Conservation (phyloP, 2,329 filamentous ascomycete genomes). For the Colletotrichum destructivum region DNA sequence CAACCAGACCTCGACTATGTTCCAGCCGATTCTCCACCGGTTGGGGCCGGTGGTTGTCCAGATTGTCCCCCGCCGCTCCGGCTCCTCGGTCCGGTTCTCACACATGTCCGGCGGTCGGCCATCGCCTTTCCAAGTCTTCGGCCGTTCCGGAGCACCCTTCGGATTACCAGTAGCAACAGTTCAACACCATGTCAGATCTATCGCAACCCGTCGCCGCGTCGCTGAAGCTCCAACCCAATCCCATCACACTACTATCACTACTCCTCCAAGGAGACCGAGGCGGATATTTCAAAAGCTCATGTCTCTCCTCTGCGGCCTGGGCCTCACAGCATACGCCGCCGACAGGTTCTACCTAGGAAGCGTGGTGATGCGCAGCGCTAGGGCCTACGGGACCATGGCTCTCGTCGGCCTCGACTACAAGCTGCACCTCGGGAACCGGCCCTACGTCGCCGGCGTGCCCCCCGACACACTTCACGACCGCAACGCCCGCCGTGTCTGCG, state of each 20-base stretch:
- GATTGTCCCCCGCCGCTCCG: neutral
- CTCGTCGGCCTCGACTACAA: slow-evolving; percentile 77
- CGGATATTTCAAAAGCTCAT: slow-evolving; percentile 13
- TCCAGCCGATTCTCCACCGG: slow-evolving; percentile 19
- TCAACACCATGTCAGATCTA: slow-evolving; percentile 1
- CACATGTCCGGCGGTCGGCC: neutral
- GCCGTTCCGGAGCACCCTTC: neutral
- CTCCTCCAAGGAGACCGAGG: neutral
- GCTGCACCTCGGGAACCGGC: slow-evolving; percentile 76
- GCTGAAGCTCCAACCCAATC: neutral
- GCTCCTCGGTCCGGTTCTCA: neutral
- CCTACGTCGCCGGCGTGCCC: slow-evolving; percentile 17
- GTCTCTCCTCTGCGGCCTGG: slow-evolving; percentile 11
- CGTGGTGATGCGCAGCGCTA: slow-evolving; percentile 32
- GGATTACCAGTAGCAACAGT: neutral
- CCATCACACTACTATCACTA: neutral
- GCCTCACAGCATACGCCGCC: slow-evolving; percentile 6
- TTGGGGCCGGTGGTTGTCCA: slow-evolving; percentile 14
- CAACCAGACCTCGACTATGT: slow-evolving; percentile 22
- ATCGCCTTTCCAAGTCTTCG: neutral
- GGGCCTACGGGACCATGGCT: slow-evolving; percentile 29
- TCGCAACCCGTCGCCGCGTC: neutral
- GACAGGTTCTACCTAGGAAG: slow-evolving; percentile 43
- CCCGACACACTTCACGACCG: slow-evolving; percentile 70
- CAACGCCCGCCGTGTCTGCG: slow-evolving; percentile 74